Conservation (phyloP, 2,329 filamentous ascomycete genomes). For the Ophiostoma montium region DNA sequence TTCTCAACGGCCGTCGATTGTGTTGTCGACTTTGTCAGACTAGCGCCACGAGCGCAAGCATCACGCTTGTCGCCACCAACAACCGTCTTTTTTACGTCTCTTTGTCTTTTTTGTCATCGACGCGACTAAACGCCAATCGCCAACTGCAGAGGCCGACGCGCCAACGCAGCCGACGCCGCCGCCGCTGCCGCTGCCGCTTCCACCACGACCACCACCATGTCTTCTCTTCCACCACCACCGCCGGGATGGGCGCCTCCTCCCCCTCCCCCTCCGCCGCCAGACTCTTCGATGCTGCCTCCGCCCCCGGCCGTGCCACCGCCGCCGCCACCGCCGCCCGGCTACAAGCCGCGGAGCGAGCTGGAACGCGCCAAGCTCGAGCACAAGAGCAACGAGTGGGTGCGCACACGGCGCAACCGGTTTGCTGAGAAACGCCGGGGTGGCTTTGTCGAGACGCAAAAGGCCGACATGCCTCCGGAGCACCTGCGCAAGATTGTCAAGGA, state of each 20-base stretch:
- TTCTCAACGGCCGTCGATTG: too few species aligned
- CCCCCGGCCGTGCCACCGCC: constrained; percentile 40
- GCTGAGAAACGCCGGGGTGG: constrained; percentile 94
- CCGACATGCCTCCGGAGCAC: constrained; percentile 97
- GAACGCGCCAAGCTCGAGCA: constrained; percentile 89
- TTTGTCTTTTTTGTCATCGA: neutral
- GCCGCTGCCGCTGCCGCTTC: too few species aligned
- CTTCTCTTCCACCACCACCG: constrained; percentile 30
- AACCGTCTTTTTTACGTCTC: neutral
- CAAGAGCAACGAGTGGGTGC: constrained; percentile 98
- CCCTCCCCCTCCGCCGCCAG: constrained; percentile 24
- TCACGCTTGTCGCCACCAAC: too few species aligned
- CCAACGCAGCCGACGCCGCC: too few species aligned
- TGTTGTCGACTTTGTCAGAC: too few species aligned
- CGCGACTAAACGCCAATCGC: neutral
- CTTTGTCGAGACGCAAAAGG: constrained; percentile 96
- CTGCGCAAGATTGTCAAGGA: constrained; percentile 95
- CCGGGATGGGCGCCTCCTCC: constrained; percentile 40
- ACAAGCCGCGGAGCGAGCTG: constrained; percentile 65
- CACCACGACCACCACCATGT: constrained; percentile 4
- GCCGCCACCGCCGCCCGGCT: constrained; percentile 66
- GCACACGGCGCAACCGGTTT: constrained; percentile 79
- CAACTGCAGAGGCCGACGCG: too few species aligned
- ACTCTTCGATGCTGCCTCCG: constrained; percentile 36
- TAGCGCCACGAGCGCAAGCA: too few species aligned